Conservation (phyloP, 345 rosid genomes). For the Anacardium occidentale region DNA sequence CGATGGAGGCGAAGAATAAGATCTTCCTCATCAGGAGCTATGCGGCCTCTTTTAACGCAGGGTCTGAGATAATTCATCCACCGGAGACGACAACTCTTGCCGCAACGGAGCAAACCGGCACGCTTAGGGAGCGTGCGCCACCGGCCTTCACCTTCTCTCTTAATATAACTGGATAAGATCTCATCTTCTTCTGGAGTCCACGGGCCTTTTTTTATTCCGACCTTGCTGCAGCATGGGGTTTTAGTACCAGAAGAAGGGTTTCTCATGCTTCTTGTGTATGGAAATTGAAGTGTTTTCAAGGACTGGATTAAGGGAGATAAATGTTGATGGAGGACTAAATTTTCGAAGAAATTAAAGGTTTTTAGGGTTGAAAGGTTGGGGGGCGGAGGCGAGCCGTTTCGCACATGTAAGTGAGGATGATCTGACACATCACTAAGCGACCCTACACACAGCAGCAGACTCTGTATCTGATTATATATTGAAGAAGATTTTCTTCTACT, state of each 20-base stretch:
- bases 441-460: too few species aligned
- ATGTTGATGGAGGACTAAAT: too few species aligned
- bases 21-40: constrained; percentile 84
- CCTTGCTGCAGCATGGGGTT: constrained; percentile 69
- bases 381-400: too few species aligned
- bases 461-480: too few species aligned
- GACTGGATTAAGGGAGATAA: too few species aligned
- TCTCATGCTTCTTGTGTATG: constrained; percentile 20
- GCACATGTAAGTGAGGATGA: too few species aligned
- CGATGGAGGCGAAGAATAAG: constrained; percentile 95
- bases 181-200: constrained; percentile 90
- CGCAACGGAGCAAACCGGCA: constrained; percentile 82
- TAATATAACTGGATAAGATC: constrained; percentile 52
- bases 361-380: too few species aligned
- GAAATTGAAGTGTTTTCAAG: too few species aligned
- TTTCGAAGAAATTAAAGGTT: too few species aligned
- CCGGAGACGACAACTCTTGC: constrained; percentile 89
- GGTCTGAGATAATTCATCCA: constrained; percentile 97
- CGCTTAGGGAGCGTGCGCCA: constrained; percentile 83
- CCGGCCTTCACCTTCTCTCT: constrained; percentile 74
- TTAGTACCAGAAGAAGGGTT: constrained; percentile 22
- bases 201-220: constrained; percentile 80
- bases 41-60: constrained; percentile 66
- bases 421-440: too few species aligned
- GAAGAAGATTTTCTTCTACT: too few species aligned